Percentiles rank a stretch among this genome's conserved stretches.
These are phyloP conservation scores for Phytopythium aichiense DNA, from an alignment of 352 stramenopile species.

Conservation along the genomic window DNA sequence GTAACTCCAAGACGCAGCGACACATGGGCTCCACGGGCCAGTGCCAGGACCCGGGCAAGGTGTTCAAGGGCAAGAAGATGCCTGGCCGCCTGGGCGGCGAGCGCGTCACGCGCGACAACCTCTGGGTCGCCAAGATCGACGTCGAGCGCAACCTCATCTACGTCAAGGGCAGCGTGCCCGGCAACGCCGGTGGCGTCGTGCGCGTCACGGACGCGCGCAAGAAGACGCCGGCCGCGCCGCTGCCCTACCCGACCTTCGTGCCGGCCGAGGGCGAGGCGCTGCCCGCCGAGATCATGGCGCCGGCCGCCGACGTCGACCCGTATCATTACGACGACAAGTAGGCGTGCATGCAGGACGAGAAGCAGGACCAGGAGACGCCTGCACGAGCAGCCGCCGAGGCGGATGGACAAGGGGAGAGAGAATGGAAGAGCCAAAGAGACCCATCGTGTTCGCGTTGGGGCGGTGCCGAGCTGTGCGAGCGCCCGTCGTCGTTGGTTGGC, in stretches of 20 bases:
- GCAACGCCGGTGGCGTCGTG: conserved; percentile 85
- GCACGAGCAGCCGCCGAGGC: not conserved
- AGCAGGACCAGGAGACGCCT: not conserved
- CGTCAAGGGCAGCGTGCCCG: conserved; percentile 91
- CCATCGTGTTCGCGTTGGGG: not conserved
- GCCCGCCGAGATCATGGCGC: conserved; percentile 69
- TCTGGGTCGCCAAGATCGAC: conserved; percentile 93
- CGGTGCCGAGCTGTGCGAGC: not conserved
- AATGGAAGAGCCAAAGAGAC: not conserved
- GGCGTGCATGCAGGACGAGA: conserved; percentile 9
- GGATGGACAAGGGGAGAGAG: not conserved
- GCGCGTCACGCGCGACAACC: conserved; percentile 95
- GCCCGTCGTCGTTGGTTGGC: too few species aligned
- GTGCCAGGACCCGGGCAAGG: conserved; percentile 97
- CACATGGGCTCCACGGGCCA: conserved; percentile 96
- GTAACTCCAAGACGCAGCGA: conserved; percentile 97
- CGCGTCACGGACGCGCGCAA: conserved; percentile 85
- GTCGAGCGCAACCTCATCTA: conserved; percentile 92
- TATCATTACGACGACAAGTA: conserved; percentile 87
- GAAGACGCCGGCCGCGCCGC: conserved; percentile 56
- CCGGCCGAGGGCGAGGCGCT: conserved; percentile 37
- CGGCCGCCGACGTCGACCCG: conserved; percentile 68
- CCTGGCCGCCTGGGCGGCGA: conserved; percentile 95
- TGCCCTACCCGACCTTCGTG: conserved; percentile 85
- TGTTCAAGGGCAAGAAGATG: conserved; percentile 99